phyloP scores from a whole-genome alignment of 495 filamentous ascomycete species.

The Podospora sp. region DNA sequence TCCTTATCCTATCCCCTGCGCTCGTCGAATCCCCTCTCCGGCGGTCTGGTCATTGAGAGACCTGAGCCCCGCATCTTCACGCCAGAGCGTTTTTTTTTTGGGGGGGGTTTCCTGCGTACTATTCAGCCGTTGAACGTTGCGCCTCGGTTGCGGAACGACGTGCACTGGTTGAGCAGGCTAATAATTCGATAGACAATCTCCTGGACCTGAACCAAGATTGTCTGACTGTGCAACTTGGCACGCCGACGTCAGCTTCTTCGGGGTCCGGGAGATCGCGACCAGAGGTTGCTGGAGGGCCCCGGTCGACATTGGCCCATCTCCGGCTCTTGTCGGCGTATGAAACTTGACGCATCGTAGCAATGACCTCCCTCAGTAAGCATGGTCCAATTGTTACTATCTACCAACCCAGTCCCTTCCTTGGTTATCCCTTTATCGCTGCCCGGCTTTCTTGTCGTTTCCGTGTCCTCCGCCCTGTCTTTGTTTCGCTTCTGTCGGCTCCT shows the following conservation, averaged over 20 bases:
- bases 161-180: background rate
- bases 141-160: constrained; percentile 8
- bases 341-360: constrained; percentile 26
- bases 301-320: constrained; percentile 8
- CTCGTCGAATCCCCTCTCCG: background rate
- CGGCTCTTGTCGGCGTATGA: constrained; percentile 17
- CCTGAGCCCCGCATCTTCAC: constrained; percentile 5
- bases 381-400: constrained; percentile 5
- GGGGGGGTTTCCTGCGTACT: background rate
- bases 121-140: constrained; percentile 11
- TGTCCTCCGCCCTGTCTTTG: constrained; percentile 7
- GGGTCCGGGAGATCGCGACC: background rate
- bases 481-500: background rate
- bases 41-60: background rate
- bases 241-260: constrained; percentile 24
- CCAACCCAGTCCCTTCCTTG: constrained; percentile 6
- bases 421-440: constrained; percentile 21
- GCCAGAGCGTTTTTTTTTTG: background rate
- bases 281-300: constrained; percentile 11
- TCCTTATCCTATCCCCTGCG: background rate
- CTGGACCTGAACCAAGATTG: background rate
- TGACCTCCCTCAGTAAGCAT: constrained; percentile 45
- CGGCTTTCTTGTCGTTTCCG: background rate
- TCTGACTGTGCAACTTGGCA: constrained; percentile 21
- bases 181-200: constrained; percentile 15